These are phyloP conservation scores for Phytophthora vignae DNA, from an alignment of 352 stramenopile species.

Conservation along the genomic window DNA sequence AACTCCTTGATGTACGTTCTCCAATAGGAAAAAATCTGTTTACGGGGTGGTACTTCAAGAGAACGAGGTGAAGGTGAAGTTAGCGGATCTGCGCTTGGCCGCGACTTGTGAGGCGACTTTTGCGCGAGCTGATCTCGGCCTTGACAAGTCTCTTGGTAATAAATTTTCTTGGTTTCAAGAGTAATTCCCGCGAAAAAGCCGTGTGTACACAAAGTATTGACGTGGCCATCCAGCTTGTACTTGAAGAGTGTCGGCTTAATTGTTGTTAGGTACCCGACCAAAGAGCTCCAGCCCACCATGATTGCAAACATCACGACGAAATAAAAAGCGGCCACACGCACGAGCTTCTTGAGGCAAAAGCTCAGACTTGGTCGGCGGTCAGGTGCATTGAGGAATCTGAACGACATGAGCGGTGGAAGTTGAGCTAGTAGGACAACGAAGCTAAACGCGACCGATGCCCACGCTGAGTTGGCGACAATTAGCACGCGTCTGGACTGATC, in stretches of 20 bases:
- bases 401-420: slow-evolving; percentile 15
- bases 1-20: slow-evolving; percentile 22
- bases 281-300: slow-evolving; percentile 5
- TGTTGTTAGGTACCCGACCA: slow-evolving; percentile 14
- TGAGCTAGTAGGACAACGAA: slow-evolving; percentile 9
- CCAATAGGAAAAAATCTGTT: slow-evolving; percentile 4
- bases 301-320: slow-evolving; percentile 17
- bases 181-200: slow-evolving; percentile 21
- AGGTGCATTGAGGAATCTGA: slow-evolving; percentile 15
- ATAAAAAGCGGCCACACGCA: not conserved
- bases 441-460: slow-evolving; percentile 20
- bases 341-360: slow-evolving; percentile 32
- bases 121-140: slow-evolving; percentile 9
- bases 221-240: slow-evolving; percentile 26
- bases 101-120: not conserved
- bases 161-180: slow-evolving; percentile 14
- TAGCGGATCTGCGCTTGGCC: not conserved
- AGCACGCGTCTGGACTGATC: slow-evolving; percentile 26
- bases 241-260: slow-evolving; percentile 12
- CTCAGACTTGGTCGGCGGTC: slow-evolving; percentile 12
- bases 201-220: slow-evolving; percentile 11
- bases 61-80: not conserved
- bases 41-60: not conserved
- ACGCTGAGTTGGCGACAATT: slow-evolving; percentile 16
- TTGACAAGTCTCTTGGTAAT: slow-evolving; percentile 23